Percentiles rank a stretch among this genome's conserved stretches.
Conservation (phyloP, 2,329 filamentous ascomycete species). For the Stachybotrys chlorohalonatus region DNA sequence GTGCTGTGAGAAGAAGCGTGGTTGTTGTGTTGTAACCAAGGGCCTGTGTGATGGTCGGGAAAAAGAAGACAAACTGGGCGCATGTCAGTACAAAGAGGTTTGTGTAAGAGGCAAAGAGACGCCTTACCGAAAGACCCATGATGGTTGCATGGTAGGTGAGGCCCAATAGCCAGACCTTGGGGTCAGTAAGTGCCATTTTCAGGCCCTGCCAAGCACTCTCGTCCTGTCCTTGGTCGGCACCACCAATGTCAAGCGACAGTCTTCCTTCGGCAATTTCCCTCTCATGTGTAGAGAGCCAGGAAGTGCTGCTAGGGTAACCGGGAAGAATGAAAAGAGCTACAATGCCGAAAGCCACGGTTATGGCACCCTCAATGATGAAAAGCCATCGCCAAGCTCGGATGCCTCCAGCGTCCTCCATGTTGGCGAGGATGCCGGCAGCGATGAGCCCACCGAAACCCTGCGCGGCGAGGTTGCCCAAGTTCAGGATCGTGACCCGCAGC, state of each 20-base stretch:
- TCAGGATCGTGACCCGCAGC: conserved; percentile 22
- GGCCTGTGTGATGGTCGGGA: conserved; percentile 18
- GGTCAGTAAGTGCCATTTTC: conserved; percentile 20
- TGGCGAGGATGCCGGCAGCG: conserved; percentile 17
- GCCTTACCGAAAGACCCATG: conserved; percentile 5
- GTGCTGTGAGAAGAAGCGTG: conserved; percentile 18
- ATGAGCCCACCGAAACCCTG: conserved; percentile 23
- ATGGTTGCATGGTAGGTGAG: conserved; percentile 4
- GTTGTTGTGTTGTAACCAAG: conserved; percentile 12
- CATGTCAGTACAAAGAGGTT: not conserved
- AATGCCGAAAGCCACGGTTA: conserved; percentile 11
- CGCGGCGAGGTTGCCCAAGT: conserved; percentile 17
- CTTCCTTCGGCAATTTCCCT: conserved; percentile 5
- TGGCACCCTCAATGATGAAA: conserved; percentile 15
- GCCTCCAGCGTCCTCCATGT: conserved; percentile 13
- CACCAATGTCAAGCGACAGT: conserved; percentile 3
- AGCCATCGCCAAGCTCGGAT: conserved; percentile 12
- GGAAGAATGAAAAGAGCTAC: conserved; percentile 11
- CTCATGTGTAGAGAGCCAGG: conserved; percentile 6
- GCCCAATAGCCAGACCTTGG: conserved; percentile 25
- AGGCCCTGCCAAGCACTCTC: conserved; percentile 9
- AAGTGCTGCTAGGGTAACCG: conserved; percentile 11
- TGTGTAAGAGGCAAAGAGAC: not conserved
- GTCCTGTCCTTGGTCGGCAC: conserved; percentile 4
- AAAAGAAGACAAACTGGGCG: conserved; percentile 8